Evolutionary conservation across 257 asterid species (phyloP).

Genomic region (Mentha longifolia): DNA sequence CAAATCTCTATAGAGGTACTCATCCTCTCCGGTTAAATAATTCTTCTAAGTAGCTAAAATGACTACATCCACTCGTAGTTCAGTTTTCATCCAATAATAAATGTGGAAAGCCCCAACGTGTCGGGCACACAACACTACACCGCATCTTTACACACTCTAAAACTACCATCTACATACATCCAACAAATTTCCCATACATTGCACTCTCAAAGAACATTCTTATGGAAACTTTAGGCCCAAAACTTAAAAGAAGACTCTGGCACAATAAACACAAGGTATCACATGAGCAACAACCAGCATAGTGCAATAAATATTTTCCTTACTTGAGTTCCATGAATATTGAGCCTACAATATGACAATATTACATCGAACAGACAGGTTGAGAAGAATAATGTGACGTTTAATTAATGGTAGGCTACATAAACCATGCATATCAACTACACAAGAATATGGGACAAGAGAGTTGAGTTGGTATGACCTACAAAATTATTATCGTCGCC

Average conservation of each 20-base stretch:
- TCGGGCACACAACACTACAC: neutral
- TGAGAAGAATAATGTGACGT: no score
- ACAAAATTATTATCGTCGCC: no score
- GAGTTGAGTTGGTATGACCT: no score
- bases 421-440: no score
- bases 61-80: neutral
- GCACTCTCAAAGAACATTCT: neutral
- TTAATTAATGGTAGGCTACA: no score
- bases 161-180: neutral
- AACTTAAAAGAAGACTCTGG: neutral
- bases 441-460: no score
- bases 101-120: neutral
- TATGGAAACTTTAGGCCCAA: neutral
- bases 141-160: neutral
- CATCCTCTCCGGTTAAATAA: neutral
- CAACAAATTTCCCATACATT: neutral
- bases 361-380: no score
- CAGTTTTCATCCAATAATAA: neutral
- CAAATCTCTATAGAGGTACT: neutral
- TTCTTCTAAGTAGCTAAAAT: neutral
- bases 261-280: neutral
- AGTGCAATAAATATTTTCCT: no score
- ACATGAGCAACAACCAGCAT: neutral
- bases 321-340: no score
- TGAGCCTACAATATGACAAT: neutral